A percentile compares a stretch with the other conserved stretches of the same genome.
Conservation (phyloP, 2,329 filamentous ascomycete genomes). For the Ascochyta pisi region DNA sequence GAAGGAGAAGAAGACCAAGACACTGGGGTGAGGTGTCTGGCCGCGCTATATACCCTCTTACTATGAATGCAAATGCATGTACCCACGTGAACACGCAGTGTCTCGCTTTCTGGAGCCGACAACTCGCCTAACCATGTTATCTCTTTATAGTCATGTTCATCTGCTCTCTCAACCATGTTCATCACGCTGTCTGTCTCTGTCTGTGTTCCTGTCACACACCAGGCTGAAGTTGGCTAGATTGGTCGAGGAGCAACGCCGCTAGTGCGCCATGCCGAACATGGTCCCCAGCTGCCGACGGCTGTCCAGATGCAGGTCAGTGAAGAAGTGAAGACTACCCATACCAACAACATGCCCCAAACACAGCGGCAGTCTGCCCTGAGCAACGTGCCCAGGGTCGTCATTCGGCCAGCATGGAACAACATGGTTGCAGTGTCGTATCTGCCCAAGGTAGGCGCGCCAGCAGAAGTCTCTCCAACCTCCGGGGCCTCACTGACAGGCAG, state of each 20-base stretch:
- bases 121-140: too few relatives aligned
- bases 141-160: not conserved
- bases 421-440: conserved; percentile 38
- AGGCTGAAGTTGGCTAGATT: too few relatives aligned
- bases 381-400: conserved; percentile 34
- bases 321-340: not conserved
- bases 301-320: not conserved
- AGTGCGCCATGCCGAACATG: conserved; percentile 12
- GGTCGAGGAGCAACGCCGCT: not conserved
- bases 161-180: too few relatives aligned
- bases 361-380: conserved; percentile 45
- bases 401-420: conserved; percentile 39
- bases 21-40: conserved; percentile 12
- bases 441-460: conserved; percentile 33
- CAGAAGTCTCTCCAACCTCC: not conserved
- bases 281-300: not conserved
- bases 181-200: not conserved
- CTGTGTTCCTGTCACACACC: not conserved
- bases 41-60: conserved; percentile 8
- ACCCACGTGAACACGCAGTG: not conserved
- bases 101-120: not conserved
- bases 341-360: conserved; percentile 32
- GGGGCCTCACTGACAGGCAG: conserved; percentile 22
- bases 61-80: not conserved
- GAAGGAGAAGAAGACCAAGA: conserved; percentile 51